Evolutionary conservation across 305 asterid species (phyloP).

Genomic region (Rubia tinctorum): DNA sequence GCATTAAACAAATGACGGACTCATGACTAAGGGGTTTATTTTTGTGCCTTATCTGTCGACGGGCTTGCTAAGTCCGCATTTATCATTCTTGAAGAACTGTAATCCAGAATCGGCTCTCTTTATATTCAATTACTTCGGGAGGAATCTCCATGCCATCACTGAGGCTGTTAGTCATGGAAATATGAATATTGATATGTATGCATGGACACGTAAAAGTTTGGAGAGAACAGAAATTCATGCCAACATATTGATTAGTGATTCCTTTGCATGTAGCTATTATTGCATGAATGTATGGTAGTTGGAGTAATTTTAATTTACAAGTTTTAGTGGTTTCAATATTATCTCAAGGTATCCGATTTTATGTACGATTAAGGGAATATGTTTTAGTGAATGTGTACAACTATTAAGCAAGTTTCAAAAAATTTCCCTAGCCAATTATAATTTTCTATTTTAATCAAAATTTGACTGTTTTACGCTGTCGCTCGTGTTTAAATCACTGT

Average conservation of each 20-base stretch:
- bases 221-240: constrained; percentile 66
- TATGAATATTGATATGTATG: constrained; percentile 28
- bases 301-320: neutral
- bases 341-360: no score
- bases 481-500: no score
- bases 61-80: constrained; percentile 74
- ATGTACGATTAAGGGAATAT: no score
- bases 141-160: constrained; percentile 65
- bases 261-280: no score
- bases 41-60: constrained; percentile 19
- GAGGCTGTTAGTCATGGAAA: constrained; percentile 84
- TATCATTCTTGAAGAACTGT: constrained; percentile 61
- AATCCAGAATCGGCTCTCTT: constrained; percentile 75
- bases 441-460: no score
- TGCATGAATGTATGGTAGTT: no score
- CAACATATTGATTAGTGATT: constrained; percentile 46
- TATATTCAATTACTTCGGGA: constrained; percentile 63
- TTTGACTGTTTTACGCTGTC: no score
- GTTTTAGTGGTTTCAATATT: neutral
- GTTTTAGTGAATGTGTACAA: no score
- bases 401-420: no score
- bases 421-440: no score
- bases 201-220: constrained; percentile 77
- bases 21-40: no score
- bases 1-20: no score